A percentile compares a stretch with the other conserved stretches of the same genome.
Evolutionary conservation across 345 rosid genomes (phyloP).

Genomic region (Syzygium aqueum): DNA sequence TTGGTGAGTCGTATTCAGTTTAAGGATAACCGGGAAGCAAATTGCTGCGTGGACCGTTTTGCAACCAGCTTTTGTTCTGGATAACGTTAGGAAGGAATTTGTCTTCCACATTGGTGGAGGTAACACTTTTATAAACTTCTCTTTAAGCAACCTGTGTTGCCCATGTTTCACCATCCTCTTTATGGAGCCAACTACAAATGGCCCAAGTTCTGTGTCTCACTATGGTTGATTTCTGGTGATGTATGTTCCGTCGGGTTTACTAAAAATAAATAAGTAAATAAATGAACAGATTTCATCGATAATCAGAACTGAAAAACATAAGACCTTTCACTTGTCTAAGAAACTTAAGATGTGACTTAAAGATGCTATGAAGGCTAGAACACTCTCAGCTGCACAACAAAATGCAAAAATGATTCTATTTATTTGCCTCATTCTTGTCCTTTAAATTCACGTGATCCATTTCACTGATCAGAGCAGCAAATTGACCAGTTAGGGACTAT

Average conservation of each 20-base stretch:
- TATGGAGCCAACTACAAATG: neutral
- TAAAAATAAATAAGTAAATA: neutral
- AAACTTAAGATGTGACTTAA: neutral
- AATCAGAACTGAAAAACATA: neutral
- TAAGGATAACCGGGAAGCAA: neutral
- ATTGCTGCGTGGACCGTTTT: neutral
- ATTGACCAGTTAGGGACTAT: neutral
- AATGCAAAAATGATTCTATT: neutral
- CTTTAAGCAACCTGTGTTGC: neutral
- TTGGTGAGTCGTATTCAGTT: neutral
- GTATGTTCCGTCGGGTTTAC: neutral
- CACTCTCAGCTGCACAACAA: neutral
- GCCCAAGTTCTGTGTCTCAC: neutral
- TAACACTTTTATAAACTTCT: neutral
- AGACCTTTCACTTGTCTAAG: neutral
- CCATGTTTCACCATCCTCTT: neutral
- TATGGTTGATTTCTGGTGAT: neutral
- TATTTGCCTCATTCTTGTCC: neutral
- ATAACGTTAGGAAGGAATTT: neutral
- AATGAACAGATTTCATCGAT: neutral
- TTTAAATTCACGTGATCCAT: neutral
- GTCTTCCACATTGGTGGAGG: neutral
- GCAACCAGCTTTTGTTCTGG: neutral
- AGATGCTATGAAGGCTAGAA: neutral
- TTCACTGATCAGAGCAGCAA: neutral